Conservation (phyloP, 2,329 filamentous ascomycete species). For the Fusarium sp. region DNA sequence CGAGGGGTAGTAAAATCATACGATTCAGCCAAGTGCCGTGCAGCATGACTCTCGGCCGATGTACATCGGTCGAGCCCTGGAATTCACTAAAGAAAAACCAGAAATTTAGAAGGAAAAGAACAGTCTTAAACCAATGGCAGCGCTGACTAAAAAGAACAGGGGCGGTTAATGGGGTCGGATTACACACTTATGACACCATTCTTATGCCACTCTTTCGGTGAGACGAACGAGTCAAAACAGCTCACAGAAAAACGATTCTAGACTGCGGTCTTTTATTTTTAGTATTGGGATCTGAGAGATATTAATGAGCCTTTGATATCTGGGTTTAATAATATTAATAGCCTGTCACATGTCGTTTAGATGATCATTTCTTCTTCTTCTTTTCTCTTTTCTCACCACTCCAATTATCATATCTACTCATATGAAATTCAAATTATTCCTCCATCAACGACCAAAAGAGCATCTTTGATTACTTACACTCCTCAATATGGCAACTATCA, state of each 20-base stretch:
- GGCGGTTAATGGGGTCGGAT: not conserved
- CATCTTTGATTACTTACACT: not conserved
- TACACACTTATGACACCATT: conserved; percentile 21
- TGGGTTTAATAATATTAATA: not conserved
- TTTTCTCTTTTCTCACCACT: not conserved
- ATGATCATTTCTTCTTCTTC: not conserved
- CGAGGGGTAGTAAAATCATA: not conserved
- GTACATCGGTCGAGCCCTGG: not conserved
- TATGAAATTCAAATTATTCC: too few relatives aligned
- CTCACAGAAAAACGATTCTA: not conserved
- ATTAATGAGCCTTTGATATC: not conserved
- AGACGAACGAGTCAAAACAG: not conserved
- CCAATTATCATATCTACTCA: too few relatives aligned
- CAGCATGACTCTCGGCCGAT: not conserved
- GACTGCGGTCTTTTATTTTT: not conserved
- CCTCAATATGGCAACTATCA: not conserved
- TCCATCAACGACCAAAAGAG: not conserved
- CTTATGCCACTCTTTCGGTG: conserved; percentile 15
- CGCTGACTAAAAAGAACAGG: not conserved
- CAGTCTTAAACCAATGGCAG: not conserved
- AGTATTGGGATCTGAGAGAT: not conserved
- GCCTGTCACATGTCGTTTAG: not conserved
- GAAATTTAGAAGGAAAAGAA: not conserved
- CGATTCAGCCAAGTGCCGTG: not conserved
- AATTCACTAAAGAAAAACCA: not conserved